phyloP scores from a whole-genome alignment of 192 early-diverging fungal genomes.

The Coemansia aciculifera region DNA sequence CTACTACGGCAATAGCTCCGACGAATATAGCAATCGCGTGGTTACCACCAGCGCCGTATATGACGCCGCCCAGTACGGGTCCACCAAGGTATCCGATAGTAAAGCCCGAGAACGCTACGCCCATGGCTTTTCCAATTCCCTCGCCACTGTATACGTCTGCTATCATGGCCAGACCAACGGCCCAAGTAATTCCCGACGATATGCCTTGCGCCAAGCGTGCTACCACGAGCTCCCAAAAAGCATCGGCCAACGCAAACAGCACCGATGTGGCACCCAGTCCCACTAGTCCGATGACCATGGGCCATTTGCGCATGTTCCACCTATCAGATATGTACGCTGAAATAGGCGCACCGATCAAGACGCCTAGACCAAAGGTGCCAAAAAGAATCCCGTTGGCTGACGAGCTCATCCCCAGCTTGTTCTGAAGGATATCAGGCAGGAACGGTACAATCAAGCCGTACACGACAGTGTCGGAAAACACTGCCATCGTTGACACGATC shows the following conservation, averaged over 20 bases:
- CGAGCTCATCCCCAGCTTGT: conserved; percentile 59
- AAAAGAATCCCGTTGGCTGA: conserved; percentile 67
- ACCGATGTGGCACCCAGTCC: conserved; percentile 65
- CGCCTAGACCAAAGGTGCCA: conserved; percentile 69
- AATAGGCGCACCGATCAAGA: conserved; percentile 64
- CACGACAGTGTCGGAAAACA: conserved; percentile 68
- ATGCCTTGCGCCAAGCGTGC: conserved; percentile 73
- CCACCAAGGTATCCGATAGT: conserved; percentile 71
- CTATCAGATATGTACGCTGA: conserved; percentile 73
- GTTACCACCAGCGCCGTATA: conserved; percentile 67
- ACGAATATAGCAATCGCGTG: conserved; percentile 71
- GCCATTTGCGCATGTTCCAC: conserved; percentile 69
- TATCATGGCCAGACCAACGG: conserved; percentile 70
- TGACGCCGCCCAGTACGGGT: conserved; percentile 64
- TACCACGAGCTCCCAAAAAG: conserved; percentile 65
- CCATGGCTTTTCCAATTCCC: conserved; percentile 72
- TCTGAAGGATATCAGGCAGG: conserved; percentile 65
- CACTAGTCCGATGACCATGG: conserved; percentile 72
- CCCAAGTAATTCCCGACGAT: conserved; percentile 74
- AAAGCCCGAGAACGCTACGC: conserved; percentile 65
- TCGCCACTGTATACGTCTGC: conserved; percentile 68
- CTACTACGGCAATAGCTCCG: conserved; percentile 58
- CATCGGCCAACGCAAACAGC: conserved; percentile 63
- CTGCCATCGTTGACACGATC: conserved; percentile 55
- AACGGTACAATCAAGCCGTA: conserved; percentile 74